phyloP scores from a whole-genome alignment of 352 stramenopile genomes.

The Globisporangium emineosum region DNA sequence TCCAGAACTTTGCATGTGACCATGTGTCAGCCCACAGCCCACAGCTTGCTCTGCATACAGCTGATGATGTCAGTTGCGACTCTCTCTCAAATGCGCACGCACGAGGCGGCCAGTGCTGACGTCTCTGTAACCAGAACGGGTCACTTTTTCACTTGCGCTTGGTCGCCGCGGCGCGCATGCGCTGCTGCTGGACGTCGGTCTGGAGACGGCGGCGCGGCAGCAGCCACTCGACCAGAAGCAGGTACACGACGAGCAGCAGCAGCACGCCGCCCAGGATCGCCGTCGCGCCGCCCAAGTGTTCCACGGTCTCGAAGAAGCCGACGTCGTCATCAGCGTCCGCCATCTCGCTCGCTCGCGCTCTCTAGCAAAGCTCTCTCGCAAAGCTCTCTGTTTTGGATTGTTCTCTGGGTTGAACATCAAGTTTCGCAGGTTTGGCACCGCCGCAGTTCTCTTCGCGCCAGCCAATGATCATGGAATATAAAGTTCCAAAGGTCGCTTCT shows the following conservation, averaged over 20 bases:
- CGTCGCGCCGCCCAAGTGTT: conserved; percentile 32
- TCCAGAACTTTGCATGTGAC: too few species aligned
- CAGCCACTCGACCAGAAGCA: conserved; percentile 44
- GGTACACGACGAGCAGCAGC: conserved; percentile 32
- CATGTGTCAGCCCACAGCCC: too few species aligned
- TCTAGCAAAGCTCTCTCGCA: not conserved
- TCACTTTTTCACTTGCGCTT: conserved; percentile 13
- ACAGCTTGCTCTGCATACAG: too few species aligned
- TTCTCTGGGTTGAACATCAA: conserved; percentile 13
- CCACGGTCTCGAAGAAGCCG: conserved; percentile 44
- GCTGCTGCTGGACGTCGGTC: not conserved
- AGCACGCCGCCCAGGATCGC: conserved; percentile 29
- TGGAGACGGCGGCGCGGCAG: conserved; percentile 29
- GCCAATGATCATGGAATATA: conserved; percentile 3
- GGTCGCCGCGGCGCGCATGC: not conserved
- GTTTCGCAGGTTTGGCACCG: conserved; percentile 18
- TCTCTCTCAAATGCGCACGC: not conserved
- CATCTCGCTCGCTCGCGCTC: too few species aligned
- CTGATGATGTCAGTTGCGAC: too few species aligned
- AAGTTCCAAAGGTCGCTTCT: conserved; percentile 11
- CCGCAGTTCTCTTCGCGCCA: not conserved
- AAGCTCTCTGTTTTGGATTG: not conserved
- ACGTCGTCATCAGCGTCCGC: conserved; percentile 14
- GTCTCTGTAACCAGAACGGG: not conserved
- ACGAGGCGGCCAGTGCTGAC: not conserved